These are phyloP conservation scores for Xylaria castorea DNA, from an alignment of 495 filamentous ascomycete species.

Conservation along the genomic window DNA sequence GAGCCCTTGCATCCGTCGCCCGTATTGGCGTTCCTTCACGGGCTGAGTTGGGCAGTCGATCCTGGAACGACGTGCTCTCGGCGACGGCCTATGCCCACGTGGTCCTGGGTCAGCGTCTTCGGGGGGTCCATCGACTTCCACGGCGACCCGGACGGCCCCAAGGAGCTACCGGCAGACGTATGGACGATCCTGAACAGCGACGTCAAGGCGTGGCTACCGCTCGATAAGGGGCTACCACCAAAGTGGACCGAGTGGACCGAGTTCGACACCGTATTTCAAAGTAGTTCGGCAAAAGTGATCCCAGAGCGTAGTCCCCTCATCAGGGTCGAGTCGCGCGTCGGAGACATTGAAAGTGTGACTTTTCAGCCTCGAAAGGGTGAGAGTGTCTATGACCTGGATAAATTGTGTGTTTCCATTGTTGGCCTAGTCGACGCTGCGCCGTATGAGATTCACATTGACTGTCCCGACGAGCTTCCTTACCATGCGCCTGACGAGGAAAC, in stretches of 20 bases:
- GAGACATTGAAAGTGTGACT: neutral
- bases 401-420: neutral
- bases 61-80: neutral
- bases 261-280: neutral
- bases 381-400: neutral
- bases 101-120: constrained; percentile 5
- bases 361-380: neutral
- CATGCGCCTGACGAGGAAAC: neutral
- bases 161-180: constrained; percentile 4
- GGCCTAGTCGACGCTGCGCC: neutral
- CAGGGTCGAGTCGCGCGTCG: neutral
- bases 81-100: constrained; percentile 5
- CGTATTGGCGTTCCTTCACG: neutral
- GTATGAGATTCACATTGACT: constrained; percentile 6
- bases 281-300: neutral
- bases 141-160: neutral
- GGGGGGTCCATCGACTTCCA: neutral
- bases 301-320: neutral
- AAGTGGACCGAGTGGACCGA: constrained; percentile 4
- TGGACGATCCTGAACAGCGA: neutral
- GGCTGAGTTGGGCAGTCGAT: constrained; percentile 4
- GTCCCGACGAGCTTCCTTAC: neutral
- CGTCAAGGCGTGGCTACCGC: neutral
- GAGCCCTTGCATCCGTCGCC: constrained; percentile 2
- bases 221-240: neutral